Evolutionary conservation across 1,139 yeast genomes (phyloP).

Genomic region (Taiozyma sp.): DNA sequence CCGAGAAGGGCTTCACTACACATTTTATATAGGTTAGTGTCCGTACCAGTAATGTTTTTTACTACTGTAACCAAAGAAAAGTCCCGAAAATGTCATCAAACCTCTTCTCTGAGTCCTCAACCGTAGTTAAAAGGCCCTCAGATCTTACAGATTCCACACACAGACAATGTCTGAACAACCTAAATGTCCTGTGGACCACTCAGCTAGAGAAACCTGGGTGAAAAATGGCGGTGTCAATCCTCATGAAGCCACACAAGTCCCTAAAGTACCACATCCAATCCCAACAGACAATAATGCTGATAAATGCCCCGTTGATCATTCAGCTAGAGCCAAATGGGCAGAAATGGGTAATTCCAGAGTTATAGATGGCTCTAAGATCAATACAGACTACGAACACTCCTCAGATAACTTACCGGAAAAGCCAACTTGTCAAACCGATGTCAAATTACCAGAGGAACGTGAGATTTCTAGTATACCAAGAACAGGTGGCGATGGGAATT

Average conservation of each 20-base stretch:
- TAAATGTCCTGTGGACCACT: constrained; percentile 65
- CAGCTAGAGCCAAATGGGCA: constrained; percentile 44
- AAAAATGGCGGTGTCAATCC: constrained; percentile 22
- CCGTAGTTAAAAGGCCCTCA: background rate
- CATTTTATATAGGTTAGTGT: background rate
- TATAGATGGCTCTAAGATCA: constrained; percentile 33
- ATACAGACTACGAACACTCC: constrained; percentile 31
- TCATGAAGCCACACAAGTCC: background rate
- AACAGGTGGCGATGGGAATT: constrained; percentile 55
- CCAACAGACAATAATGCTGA: constrained; percentile 14
- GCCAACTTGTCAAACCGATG: constrained; percentile 29
- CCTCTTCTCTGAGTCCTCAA: background rate
- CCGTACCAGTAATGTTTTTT: background rate
- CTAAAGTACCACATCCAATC: constrained; percentile 21
- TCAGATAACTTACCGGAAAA: constrained; percentile 33
- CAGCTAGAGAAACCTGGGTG: constrained; percentile 56
- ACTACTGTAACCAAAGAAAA: background rate
- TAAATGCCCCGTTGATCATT: constrained; percentile 50
- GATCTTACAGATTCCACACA: background rate
- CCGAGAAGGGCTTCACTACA: too few relatives aligned
- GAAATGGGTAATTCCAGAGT: constrained; percentile 22
- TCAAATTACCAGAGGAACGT: constrained; percentile 56
- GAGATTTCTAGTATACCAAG: constrained; percentile 84
- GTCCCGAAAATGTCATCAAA: background rate
- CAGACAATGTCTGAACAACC: constrained; percentile 22